These are phyloP conservation scores for Citeromyces matritensis DNA, from an alignment of 805 yeast species.

Conservation along the genomic window DNA sequence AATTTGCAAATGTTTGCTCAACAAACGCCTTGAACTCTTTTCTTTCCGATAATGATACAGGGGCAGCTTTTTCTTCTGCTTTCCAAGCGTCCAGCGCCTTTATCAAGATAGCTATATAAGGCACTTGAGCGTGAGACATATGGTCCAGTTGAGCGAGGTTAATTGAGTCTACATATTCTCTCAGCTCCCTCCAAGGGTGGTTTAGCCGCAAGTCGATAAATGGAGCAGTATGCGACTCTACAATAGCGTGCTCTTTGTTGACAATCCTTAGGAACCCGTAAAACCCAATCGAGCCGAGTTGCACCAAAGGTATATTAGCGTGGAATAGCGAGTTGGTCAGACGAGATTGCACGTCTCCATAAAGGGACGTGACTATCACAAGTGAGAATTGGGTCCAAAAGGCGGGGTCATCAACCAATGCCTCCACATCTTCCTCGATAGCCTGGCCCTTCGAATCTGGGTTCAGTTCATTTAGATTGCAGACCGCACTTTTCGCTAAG, in stretches of 20 bases:
- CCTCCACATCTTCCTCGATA: constrained; percentile 5
- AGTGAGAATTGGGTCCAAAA: constrained; percentile 34
- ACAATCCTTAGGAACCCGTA: constrained; percentile 44
- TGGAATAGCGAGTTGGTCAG: constrained; percentile 24
- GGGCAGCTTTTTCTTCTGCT: constrained; percentile 5
- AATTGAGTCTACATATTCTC: constrained; percentile 29
- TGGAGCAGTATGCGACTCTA: constrained; percentile 60
- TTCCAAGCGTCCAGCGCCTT: constrained; percentile 33
- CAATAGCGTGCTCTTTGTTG: constrained; percentile 42
- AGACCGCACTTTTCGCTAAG: constrained; percentile 22
- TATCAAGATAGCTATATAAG: constrained; percentile 48
- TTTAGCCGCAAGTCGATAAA: constrained; percentile 55
- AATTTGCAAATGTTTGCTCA: too few species aligned
- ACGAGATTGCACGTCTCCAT: too few species aligned
- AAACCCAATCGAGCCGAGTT: constrained; percentile 41
- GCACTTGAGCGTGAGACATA: constrained; percentile 43
- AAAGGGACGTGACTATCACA: constrained; percentile 23
- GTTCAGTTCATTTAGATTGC: constrained; percentile 40
- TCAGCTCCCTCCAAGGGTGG: constrained; percentile 58
- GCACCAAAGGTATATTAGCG: constrained; percentile 35
- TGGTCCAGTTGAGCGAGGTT: constrained; percentile 30
- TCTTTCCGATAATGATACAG: constrained; percentile 11
- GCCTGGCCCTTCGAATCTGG: constrained; percentile 32
- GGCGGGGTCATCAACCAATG: constrained; percentile 3
- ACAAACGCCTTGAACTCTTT: constrained; percentile 20